A percentile compares a stretch with the other conserved stretches of the same genome.
These are phyloP conservation scores for Beauveria varroae DNA, from an alignment of 2,329 filamentous ascomycete genomes.

Conservation along the genomic window DNA sequence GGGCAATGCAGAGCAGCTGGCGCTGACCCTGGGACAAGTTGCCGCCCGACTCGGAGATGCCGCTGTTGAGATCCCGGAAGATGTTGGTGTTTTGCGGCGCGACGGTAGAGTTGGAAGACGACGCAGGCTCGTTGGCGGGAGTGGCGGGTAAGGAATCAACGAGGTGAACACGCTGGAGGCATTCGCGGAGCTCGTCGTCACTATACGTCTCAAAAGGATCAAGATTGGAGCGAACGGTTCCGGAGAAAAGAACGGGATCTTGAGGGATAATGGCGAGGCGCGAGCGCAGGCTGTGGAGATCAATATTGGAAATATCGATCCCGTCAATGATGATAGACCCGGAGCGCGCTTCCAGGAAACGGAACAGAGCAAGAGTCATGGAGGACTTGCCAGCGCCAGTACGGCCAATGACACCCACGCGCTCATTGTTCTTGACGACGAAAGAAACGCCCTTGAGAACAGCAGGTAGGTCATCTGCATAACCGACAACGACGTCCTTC, in stretches of 20 bases:
- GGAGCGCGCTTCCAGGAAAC: constrained; percentile 62
- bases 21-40: constrained; percentile 72
- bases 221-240: constrained; percentile 67
- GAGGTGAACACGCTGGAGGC: constrained; percentile 64
- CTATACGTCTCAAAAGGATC: constrained; percentile 67
- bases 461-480: constrained; percentile 62
- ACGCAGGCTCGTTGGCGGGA: constrained; percentile 30
- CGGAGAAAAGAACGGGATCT: constrained; percentile 75
- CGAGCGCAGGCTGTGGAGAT: constrained; percentile 62
- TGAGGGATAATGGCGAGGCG: constrained; percentile 72
- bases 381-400: constrained; percentile 75
- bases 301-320: constrained; percentile 64
- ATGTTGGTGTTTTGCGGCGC: constrained; percentile 52
- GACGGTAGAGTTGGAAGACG: constrained; percentile 25
- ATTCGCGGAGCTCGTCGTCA: constrained; percentile 62
- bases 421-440: constrained; percentile 56
- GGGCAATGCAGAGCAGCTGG: constrained; percentile 67
- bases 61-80: constrained; percentile 54
- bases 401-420: constrained; percentile 69
- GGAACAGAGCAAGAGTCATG: constrained; percentile 67
- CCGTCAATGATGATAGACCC: constrained; percentile 66
- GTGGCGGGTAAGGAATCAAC: constrained; percentile 35
- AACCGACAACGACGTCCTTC: constrained; percentile 62
- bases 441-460: constrained; percentile 66
- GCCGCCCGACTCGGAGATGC: constrained; percentile 63